Conservation (phyloP, 2,329 filamentous ascomycete genomes). For the Zopfia rhizophila region DNA sequence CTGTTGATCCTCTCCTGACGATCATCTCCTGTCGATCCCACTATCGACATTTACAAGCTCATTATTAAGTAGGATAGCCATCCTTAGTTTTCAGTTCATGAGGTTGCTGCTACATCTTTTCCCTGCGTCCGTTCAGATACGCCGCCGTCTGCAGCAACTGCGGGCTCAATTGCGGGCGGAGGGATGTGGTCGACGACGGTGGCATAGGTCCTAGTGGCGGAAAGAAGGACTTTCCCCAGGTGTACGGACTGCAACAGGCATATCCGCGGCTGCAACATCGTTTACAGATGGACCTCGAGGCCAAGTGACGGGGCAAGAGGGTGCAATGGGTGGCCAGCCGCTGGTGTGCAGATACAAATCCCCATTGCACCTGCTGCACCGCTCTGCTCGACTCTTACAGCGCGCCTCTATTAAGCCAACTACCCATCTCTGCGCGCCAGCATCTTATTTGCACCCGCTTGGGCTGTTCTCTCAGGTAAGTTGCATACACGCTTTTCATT, state of each 20-base stretch:
- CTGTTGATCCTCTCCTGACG: too few species aligned
- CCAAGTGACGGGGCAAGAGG: conserved; percentile 25
- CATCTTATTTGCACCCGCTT: conserved; percentile 36
- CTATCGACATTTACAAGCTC: too few species aligned
- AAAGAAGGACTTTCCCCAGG: conserved; percentile 59
- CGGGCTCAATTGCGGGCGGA: conserved; percentile 44
- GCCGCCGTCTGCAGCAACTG: conserved; percentile 38
- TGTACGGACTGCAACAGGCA: conserved; percentile 63
- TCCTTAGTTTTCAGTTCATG: too few species aligned
- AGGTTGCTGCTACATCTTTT: too few species aligned
- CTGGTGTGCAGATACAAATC: too few species aligned
- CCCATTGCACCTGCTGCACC: conserved; percentile 25
- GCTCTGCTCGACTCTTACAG: conserved; percentile 4
- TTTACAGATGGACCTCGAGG: conserved; percentile 26
- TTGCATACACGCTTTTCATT: conserved; percentile 43
- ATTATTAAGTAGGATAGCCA: too few species aligned
- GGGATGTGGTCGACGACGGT: conserved; percentile 53
- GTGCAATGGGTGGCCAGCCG: conserved; percentile 36
- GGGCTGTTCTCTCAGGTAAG: conserved; percentile 36
- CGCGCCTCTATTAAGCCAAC: too few species aligned
- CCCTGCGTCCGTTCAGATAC: too few species aligned
- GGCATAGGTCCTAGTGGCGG: conserved; percentile 63
- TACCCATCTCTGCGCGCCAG: not conserved
- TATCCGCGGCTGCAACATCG: conserved; percentile 75
- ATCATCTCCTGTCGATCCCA: too few species aligned